Base-by-base conservation (phyloP, 495 filamentous ascomycete genomes). In the Mycothermus thermophilus region DNA sequence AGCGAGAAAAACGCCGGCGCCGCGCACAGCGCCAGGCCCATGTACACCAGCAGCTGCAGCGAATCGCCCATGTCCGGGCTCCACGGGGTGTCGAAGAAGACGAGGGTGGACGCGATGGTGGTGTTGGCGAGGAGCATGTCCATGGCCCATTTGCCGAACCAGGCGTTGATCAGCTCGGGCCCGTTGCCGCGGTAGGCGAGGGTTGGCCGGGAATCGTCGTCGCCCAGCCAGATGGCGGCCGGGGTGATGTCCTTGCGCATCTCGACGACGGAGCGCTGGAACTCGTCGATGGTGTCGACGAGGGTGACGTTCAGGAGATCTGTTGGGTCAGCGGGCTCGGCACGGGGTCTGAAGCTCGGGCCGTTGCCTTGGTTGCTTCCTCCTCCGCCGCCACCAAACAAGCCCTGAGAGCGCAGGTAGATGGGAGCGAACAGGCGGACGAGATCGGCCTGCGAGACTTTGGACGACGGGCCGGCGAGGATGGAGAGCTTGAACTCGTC, bases 1-100 rank as follows among this genome's bases (percentile, higher is more conserved):
- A 93, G 66, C 1, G 79, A 74, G 46, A 90, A 92, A 60, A 93
- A 83, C 17, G 74, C 82, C 4, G 85, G 85, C 50, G 75, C 90
- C 0, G 74, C 75, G 12, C 69, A 64, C 62, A 87, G 74, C 11
- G 74, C 80, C 2, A 93, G 64, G 17, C 79, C 74, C 44, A 85
- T 74, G 52, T 93, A 93, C 8, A 78, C 65, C 17, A 87, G 60
- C 11, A 92, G 63, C 53, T 90, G 80, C 15, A 93, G 60, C n/a
- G 75, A 75, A 27, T 83, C 64, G 7, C 79, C 83, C 1, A 69
- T 67, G 16, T 60, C 60, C 1, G 76, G 69, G 8, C 66, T 47
- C 59, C 70, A 83, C 12, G 80, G 74, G 10, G 72, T 64, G 46
- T 80, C 80, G 48, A 93, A 90, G 16, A 63, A 52, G 18, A 76